Percentiles rank a stretch among this genome's conserved stretches.
These are phyloP conservation scores for Populus deltoides DNA, from an alignment of 345 rosid species.

Conservation along the genomic window DNA sequence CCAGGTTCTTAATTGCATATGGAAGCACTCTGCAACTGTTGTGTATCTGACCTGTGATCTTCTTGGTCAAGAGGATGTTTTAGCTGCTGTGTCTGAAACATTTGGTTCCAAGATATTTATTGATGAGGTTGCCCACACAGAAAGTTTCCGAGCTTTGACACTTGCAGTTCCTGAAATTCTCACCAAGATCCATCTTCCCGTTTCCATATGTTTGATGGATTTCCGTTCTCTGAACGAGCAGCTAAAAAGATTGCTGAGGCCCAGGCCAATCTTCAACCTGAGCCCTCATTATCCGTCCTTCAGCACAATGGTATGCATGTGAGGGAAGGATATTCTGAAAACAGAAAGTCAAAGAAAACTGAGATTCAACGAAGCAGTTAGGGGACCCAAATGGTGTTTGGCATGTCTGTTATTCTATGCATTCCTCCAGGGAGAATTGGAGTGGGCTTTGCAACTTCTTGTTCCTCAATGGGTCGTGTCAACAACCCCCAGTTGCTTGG, in stretches of 20 bases:
- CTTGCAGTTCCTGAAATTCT: conserved; percentile 57
- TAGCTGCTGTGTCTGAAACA: conserved; percentile 47
- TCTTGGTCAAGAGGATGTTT: conserved; percentile 83
- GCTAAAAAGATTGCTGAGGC: conserved; percentile 64
- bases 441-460: conserved; percentile 67
- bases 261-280: conserved; percentile 44
- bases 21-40: conserved; percentile 71
- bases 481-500: conserved; percentile 71
- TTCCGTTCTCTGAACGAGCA: conserved; percentile 72
- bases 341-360: conserved; percentile 39
- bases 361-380: conserved; percentile 60
- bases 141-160: conserved; percentile 44
- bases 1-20: conserved; percentile 76
- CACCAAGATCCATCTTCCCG: conserved; percentile 65
- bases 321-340: conserved; percentile 43
- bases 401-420: conserved; percentile 91
- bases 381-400: conserved; percentile 76
- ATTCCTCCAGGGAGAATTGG: conserved; percentile 81
- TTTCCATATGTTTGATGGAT: conserved; percentile 66
- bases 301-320: conserved; percentile 84
- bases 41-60: conserved; percentile 76
- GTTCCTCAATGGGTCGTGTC: conserved; percentile 79
- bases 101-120: conserved; percentile 83
- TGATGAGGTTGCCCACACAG: conserved; percentile 50
- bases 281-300: conserved; percentile 82